These are phyloP conservation scores for Coemansia sp. DNA, from an alignment of 192 early-diverging fungal genomes.

Conservation along the genomic window DNA sequence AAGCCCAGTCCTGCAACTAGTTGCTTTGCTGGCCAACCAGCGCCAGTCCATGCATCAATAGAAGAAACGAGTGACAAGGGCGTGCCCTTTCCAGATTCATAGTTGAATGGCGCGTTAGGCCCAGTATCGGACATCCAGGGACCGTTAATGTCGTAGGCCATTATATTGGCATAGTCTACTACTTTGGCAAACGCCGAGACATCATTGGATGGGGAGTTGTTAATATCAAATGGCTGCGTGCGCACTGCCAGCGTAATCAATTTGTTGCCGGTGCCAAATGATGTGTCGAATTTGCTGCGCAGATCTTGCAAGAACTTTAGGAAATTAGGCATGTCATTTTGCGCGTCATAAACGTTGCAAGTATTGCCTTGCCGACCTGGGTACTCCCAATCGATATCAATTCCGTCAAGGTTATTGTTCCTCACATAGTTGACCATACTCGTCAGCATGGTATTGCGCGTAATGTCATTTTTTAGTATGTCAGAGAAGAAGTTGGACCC, in stretches of 20 bases:
- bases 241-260: constrained; percentile 68
- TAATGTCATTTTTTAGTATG: constrained; percentile 6
- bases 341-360: constrained; percentile 47
- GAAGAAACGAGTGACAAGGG: constrained; percentile 57
- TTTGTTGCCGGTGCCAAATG: constrained; percentile 51
- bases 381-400: constrained; percentile 80
- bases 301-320: constrained; percentile 64
- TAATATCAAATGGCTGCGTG: constrained; percentile 61
- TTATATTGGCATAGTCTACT: constrained; percentile 67
- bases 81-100: constrained; percentile 28
- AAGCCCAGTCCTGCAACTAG: constrained; percentile 67
- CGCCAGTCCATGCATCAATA: constrained; percentile 61
- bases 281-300: constrained; percentile 52
- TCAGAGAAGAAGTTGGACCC: constrained; percentile 57
- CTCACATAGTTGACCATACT: constrained; percentile 57
- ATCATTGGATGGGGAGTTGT: constrained; percentile 49
- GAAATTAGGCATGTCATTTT: constrained; percentile 68
- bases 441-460: constrained; percentile 48
- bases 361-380: constrained; percentile 47
- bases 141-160: constrained; percentile 69
- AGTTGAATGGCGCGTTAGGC: constrained; percentile 64
- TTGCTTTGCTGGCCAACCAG: constrained; percentile 64
- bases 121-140: constrained; percentile 61
- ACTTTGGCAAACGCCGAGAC: constrained; percentile 65
- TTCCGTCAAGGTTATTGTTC: constrained; percentile 64